Percentiles rank a stretch among this genome's conserved stretches.
Conservation (phyloP, 768 basidiomycete genomes). For the Agaricus subrufescens region DNA sequence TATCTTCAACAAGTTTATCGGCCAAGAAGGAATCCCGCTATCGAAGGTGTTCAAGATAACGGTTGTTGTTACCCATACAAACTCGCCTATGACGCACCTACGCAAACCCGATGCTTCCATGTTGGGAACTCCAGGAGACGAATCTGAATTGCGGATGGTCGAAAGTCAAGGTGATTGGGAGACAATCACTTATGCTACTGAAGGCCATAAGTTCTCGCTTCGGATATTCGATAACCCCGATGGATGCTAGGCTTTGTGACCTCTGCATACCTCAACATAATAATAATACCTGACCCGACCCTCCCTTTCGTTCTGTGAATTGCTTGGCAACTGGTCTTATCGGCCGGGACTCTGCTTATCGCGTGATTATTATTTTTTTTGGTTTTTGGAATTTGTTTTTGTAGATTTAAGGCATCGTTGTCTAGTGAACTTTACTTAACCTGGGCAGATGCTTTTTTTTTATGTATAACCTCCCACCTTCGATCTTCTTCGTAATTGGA, state of each 20-base stretch:
- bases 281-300: no score
- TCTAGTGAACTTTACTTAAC: neutral
- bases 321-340: no score
- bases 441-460: slow-evolving; percentile 2
- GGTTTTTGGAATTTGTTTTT: neutral
- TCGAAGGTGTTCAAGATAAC: slow-evolving; percentile 52
- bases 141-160: slow-evolving; percentile 42
- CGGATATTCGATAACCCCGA: slow-evolving; percentile 42
- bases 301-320: no score
- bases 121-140: slow-evolving; percentile 26
- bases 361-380: neutral
- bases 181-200: slow-evolving; percentile 35
- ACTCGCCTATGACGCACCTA: slow-evolving; percentile 6
- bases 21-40: slow-evolving; percentile 52
- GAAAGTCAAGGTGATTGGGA: slow-evolving; percentile 60
- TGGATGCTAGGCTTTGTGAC: slow-evolving; percentile 1
- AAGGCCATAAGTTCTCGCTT: slow-evolving; percentile 51
- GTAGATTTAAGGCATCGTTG: neutral
- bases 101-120: slow-evolving; percentile 18
- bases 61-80: slow-evolving; percentile 30
- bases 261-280: no score
- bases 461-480: neutral
- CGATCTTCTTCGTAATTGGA: slow-evolving; percentile 1
- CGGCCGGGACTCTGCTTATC: no score
- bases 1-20: slow-evolving; percentile 63